Conservation (phyloP, 2,329 filamentous ascomycete genomes). For the Orbilia oligospora region DNA sequence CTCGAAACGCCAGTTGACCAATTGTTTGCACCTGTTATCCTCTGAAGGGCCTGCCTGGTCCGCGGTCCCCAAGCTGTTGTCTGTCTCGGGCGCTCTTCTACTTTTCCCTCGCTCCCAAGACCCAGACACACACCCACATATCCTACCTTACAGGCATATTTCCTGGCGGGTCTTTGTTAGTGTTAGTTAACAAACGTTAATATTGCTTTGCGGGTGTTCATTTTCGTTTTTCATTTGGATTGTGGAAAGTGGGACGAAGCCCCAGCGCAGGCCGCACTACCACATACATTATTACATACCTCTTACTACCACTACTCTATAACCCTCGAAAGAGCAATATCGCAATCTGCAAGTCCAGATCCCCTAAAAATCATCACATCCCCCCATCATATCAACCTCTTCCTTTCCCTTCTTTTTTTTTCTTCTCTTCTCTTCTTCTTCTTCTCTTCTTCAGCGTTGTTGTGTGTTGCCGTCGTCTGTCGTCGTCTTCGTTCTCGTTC, state of each 20-base stretch:
- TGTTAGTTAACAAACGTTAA: constrained; percentile 46
- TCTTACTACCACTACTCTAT: constrained; percentile 4
- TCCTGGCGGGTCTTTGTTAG: constrained; percentile 55
- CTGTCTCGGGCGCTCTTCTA: constrained; percentile 45
- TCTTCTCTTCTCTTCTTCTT: constrained; percentile 15
- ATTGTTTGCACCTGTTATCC: constrained; percentile 60
- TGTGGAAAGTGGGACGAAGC: constrained; percentile 61
- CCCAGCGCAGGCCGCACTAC: constrained; percentile 60
- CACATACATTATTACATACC: no score
- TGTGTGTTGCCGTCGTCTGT: constrained; percentile 59
- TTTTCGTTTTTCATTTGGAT: constrained; percentile 59
- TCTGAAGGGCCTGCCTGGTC: constrained; percentile 58
- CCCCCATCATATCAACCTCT: constrained; percentile 37
- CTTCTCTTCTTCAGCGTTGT: constrained; percentile 59
- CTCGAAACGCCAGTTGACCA: constrained; percentile 60
- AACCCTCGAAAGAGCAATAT: constrained; percentile 57
- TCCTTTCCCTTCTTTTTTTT: constrained; percentile 23
- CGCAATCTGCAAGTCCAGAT: constrained; percentile 61
- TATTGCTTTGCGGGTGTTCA: constrained; percentile 49
- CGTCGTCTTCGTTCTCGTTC: constrained; percentile 34
- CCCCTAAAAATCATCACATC: constrained; percentile 61
- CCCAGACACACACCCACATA: constrained; percentile 38
- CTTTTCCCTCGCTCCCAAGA: constrained; percentile 28
- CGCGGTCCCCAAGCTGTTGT: constrained; percentile 59
- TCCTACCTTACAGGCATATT: neutral